Evolutionary conservation across 176 grass and related monocot genomes (phyloP).

Genomic region (Typha latifolia): DNA sequence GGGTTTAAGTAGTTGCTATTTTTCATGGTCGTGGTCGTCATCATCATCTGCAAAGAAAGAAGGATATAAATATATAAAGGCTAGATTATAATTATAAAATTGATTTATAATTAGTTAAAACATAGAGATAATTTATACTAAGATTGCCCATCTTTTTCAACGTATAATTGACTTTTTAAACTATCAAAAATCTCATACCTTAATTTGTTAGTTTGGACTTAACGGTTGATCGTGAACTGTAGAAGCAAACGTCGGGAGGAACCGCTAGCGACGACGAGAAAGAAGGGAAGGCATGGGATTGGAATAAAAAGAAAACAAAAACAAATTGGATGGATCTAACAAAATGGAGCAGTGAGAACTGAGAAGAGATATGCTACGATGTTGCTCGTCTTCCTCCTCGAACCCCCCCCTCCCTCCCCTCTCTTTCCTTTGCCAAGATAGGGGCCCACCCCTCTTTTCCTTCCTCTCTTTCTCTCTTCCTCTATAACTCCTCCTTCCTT

Average conservation of each 20-base stretch:
- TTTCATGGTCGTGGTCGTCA: background rate
- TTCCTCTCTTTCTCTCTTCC: constrained; percentile 1
- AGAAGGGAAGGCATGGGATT: constrained; percentile 29
- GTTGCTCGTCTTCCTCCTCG: too few relatives aligned
- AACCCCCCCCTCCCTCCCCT: too few relatives aligned
- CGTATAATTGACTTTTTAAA: too few relatives aligned
- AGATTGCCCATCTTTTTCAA: too few relatives aligned
- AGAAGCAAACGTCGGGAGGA: background rate
- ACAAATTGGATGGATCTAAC: too few relatives aligned
- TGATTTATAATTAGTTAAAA: too few relatives aligned
- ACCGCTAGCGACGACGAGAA: constrained; percentile 1
- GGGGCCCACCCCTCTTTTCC: background rate
- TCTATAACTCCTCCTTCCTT: constrained; percentile 31
- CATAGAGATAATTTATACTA: too few relatives aligned
- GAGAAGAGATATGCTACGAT: background rate
- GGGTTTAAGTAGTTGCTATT: background rate
- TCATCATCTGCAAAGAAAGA: background rate
- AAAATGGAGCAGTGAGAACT: background rate
- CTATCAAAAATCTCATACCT: too few relatives aligned
- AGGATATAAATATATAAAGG: too few relatives aligned
- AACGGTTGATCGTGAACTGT: too few relatives aligned
- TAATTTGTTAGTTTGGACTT: too few relatives aligned
- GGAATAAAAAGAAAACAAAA: background rate
- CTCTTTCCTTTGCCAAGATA: background rate
- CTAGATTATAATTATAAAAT: too few relatives aligned